Base-by-base conservation (phyloP, 495 filamentous ascomycete species). In the Tuber microsphaerosporum region DNA sequence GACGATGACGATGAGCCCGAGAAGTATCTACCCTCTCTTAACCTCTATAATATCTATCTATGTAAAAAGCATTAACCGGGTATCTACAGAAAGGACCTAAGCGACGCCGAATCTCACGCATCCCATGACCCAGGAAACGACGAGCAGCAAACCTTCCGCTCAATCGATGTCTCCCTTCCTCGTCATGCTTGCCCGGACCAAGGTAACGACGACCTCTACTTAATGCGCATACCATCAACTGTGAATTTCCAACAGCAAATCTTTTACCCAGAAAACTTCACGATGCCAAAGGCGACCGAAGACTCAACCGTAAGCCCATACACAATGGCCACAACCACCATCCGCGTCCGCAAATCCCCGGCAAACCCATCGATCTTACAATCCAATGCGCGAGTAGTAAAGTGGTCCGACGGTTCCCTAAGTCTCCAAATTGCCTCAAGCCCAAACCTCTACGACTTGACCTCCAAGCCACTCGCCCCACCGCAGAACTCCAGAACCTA, bases 381-480 rank as follows among this genome's bases (percentile, higher is more conserved):
- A 80, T 92, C 90, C 5, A 93, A 93, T 80, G 89, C 91, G 22
- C 90, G 91, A 31, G 85, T 92, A 46, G 87, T 92, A 65, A 88
- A 87, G 75, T 93, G 91, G 91, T 90, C 90, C 69, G 91, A 93
- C 80, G 91, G 91, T 46, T 91, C 90, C 7, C 84, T 92, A 48
- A 92, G 91, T 19, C 85, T 93, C 9, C 91, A 93, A 81, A 85
- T 93, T 46, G 91, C 89, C 37, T 89, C 88, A 6, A 89, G 91
- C 6, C 84, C 85, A 43, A 88, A 89, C 73, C 90, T 92, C 82
- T 92, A 92, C 83, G 87, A 88, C 74, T 87, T 92, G 68, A 83
- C 88, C 72, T 86, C 87, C 26, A 91, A 91, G 82, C 81, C 88
- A 10, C 88, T 93, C 72, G 89, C 89, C n/a, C 91, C 90, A 71